Evolutionary conservation across 2,329 filamentous ascomycete genomes (phyloP), one percentile per base, ranked within the genome.

Genomic region (Periconia digitata): DNA sequence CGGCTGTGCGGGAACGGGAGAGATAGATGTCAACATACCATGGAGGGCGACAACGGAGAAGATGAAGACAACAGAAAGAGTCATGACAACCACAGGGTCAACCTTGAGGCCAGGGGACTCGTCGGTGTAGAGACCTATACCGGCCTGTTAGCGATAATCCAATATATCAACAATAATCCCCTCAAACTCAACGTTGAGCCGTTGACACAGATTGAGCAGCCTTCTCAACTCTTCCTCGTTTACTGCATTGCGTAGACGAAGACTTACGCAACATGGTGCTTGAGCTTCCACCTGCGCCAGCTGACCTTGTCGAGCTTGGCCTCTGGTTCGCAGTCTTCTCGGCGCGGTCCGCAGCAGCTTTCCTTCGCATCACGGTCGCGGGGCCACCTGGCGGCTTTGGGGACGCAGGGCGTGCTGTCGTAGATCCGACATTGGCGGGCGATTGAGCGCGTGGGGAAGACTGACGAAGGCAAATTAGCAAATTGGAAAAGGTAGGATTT

Each of bases 21-120:
- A 20, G 3, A 20, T 29, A 7, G n/a, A 43, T 20, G 15, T 23
- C 21, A 20, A 80, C 90, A 64, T 85, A 97, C 94, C 91, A 79
- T 99, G 94, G 70, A 99, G 82, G 62, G 91, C 92, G 68, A 99
- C 94, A 70, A 99, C 94, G 69, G 89, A 94, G 79, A 99, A 96
- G 76, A 99, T 99, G 76, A 99, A 99, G 55, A 95, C 94, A 65
- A 99, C 84, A 68, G 90, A 95, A 63, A 99, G 82, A 61, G 96
- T 94, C 69, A 99, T 83, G 57, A 99, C 92, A 59, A 99, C 92
- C 51, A 99, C 94, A 18, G 94, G 94, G 74, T 99, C 94, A 58
- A 99, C 94, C 80, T 96, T 96, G 66, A 99, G 80, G 54, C 94
- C 94, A 50, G 94, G 94, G 58, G 90, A 95, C 80, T 99, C 94